Evolutionary conservation across 2,329 filamentous ascomycete genomes (phyloP).

Genomic region (Phaeosphaeria sp.): DNA sequence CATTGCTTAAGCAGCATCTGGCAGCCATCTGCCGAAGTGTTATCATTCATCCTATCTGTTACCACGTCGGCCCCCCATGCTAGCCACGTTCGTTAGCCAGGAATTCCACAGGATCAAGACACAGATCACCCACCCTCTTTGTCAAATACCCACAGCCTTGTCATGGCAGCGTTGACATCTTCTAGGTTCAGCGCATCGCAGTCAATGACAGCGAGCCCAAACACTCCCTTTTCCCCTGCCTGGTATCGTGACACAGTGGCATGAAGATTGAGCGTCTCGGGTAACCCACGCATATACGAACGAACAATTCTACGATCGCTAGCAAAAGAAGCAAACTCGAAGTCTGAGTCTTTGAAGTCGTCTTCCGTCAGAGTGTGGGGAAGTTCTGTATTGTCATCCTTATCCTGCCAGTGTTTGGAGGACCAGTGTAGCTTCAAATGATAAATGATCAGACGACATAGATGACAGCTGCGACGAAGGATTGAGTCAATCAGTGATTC

Average conservation of each 20-base stretch:
- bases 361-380: conserved; percentile 1
- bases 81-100: not conserved
- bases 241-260: not conserved
- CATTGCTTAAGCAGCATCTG: not conserved
- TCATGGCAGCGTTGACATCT: not conserved
- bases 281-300: conserved; percentile 1
- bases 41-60: not conserved
- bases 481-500: conserved; percentile 4
- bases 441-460: conserved; percentile 5
- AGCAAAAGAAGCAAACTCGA: not conserved
- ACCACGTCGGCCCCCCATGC: not conserved
- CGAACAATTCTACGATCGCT: not conserved
- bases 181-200: not conserved
- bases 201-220: not conserved
- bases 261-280: not conserved
- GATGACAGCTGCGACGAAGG: conserved; percentile 3
- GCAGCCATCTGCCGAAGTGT: not conserved
- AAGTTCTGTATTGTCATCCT: not conserved
- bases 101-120: not conserved
- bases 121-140: not conserved
- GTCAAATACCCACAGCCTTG: conserved; percentile 2
- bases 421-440: conserved; percentile 4
- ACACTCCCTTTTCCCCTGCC: not conserved
- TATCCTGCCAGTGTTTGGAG: not conserved
- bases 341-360: conserved; percentile 5